Base-by-base conservation (phyloP, 169 alveolate genomes). In the Cryptosporidium sp. region DNA sequence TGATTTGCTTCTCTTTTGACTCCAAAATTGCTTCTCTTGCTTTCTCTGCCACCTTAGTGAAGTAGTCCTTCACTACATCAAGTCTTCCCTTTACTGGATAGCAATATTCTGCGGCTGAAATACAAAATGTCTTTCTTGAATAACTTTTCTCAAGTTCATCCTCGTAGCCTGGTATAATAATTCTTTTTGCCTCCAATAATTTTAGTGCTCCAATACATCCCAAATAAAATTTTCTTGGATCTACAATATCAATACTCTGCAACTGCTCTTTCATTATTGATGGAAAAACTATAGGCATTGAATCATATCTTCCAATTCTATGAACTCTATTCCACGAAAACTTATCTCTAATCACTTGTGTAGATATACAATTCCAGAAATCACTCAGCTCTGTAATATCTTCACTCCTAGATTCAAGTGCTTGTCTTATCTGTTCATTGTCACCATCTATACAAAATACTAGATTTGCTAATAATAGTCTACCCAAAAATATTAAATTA, bases 31-130 rank as follows among this genome's bases (percentile, higher is more conserved):
- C 62, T 7, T 59, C 65, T 26, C 69, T 59, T 41, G 75, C 75
- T 21, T 65, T 65, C 55, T 80, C 75, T 14, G 37, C 23, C n/a
- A 80, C 68, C 16, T 62, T 80, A 5, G 26, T 23, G n/a, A 80
- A 80, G 39, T 80, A 80, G 39, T 80, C 89, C 12, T 31, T 43
- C 29, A 80, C 89, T 26, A 62, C 52, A 29, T 80, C 8, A 37
- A 80, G 35, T 43, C 62, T 69, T 39, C 68, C 55, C 48, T 80
- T 80, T n/a, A 62, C 51, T 33, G 89, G 89, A 80, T 35, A 80
- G 52, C 89, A 80, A 48, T 80, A 80, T 55, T 62, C 89, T 41
- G 89, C 89, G 16, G 89, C 73, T n/a, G 89, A 80, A 21, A 80
- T 80, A 41, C 89, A 80, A 80, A 62, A 80, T 37, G 89, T 62